Evolutionary conservation across 2,329 filamentous ascomycete genomes (phyloP), one percentile per base, ranked within the genome.

Genomic region (Arthroderma uncinatum): DNA sequence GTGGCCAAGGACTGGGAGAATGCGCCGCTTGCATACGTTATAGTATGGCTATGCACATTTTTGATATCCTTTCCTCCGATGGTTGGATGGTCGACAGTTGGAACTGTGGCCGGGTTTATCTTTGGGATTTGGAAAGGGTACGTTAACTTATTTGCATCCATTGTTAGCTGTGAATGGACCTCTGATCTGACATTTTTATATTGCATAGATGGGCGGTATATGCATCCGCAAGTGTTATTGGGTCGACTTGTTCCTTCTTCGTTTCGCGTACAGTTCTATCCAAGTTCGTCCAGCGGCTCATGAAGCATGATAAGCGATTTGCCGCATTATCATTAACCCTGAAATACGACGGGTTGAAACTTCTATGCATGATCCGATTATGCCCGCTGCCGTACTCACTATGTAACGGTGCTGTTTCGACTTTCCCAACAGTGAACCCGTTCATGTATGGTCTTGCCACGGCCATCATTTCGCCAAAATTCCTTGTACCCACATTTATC

Each of bases 341-440:
- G 60, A 89, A 95, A 62, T 85, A 88, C 66, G 93, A 98, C 66
- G 93, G 93, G 0, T 72, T 98, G 54, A 87, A 89, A 65, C 83
- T 97, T 56, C 79, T 98, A 48, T 85, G 89, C 61, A 94, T 93
- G 80, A 93, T 98, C 64, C 82, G 93, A 30, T 80, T 97, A 62
- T 97, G 92, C 66, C 93, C 93, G 1, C 70, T 98, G 59, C 93
- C 93, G 12, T 98, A 95, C 70, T 93, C 87, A 55, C 76, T 97
- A 63, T 91, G 87, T 68, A 98, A 98, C 68, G 93, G 90, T 54
- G 95, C 95, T 60, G 82, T 98, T 57, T 89, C 89, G 30, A 97
- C 93, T 1, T 91, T 98, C 60, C 91, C 91, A 2, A 95, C 87
- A 33, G 88, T 98, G 34, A 80, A 84, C 23, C 87, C 87, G 40